These are phyloP conservation scores for Quambalaria eucalypti DNA, from an alignment of 1,284 basidiomycete genomes.

Conservation along the genomic window DNA sequence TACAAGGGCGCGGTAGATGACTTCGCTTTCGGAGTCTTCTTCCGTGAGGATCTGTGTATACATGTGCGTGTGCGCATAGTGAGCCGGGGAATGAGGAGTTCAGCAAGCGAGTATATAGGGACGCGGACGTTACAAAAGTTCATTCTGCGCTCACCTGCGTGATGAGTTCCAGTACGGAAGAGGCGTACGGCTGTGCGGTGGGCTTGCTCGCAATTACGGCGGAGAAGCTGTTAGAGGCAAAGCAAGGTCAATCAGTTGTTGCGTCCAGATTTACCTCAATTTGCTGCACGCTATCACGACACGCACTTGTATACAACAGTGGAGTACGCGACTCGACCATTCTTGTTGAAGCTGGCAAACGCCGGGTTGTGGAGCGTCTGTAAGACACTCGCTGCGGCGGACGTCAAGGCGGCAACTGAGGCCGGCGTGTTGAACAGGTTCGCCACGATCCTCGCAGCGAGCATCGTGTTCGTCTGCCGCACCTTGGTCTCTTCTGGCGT, in stretches of 20 bases:
- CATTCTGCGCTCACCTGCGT: no score
- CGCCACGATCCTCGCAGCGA: conserved; percentile 71
- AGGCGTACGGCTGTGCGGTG: background rate
- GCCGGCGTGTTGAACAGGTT: conserved; percentile 59
- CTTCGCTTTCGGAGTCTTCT: conserved; percentile 66
- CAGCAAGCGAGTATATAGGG: no score
- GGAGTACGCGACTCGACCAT: conserved; percentile 63
- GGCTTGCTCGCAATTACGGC: conserved; percentile 7
- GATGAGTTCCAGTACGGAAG: background rate
- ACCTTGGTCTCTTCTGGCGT: conserved; percentile 52
- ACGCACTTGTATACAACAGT: conserved; percentile 76
- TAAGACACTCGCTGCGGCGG: conserved; percentile 54
- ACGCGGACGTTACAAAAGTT: no score
- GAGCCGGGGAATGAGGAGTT: no score
- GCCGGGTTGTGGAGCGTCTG: conserved; percentile 18
- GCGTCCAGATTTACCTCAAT: no score
- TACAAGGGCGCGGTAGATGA: conserved; percentile 71
- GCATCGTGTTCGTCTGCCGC: conserved; percentile 72
- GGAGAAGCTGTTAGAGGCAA: no score
- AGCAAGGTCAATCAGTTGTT: no score
- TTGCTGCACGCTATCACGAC: no score
- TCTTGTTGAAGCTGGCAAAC: conserved; percentile 55
- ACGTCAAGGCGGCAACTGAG: conserved; percentile 53
- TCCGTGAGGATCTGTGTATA: conserved; percentile 8
- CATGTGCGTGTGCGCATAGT: no score